Conservation (phyloP, 2,329 filamentous ascomycete species). For the Penicillium sp. region DNA sequence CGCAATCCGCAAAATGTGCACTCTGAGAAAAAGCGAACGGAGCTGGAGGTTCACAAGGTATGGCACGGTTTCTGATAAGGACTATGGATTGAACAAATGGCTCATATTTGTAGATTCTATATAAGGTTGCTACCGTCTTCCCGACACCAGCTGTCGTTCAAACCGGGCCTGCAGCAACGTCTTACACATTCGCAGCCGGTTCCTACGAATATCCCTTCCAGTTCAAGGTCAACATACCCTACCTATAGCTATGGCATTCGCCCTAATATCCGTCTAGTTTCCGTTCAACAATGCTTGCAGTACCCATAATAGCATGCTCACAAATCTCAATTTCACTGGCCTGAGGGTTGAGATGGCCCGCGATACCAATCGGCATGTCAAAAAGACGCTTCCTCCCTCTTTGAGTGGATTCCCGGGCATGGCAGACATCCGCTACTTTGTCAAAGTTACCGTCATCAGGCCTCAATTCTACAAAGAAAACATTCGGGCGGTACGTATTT, state of each 20-base stretch:
- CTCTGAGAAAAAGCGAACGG: slow-evolving; percentile 49
- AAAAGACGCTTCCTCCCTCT: slow-evolving; percentile 83
- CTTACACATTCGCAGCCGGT: slow-evolving; percentile 48
- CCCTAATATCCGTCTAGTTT: slow-evolving; percentile 33
- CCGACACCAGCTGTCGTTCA: slow-evolving; percentile 45
- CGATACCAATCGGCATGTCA: slow-evolving; percentile 65
- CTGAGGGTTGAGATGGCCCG: slow-evolving; percentile 47
- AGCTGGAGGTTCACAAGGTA: slow-evolving; percentile 52
- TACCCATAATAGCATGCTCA: slow-evolving; percentile 45
- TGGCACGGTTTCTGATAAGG: slow-evolving; percentile 5
- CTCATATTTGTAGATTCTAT: slow-evolving; percentile 41
- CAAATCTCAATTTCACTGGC: slow-evolving; percentile 47
- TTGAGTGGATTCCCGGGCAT: slow-evolving; percentile 82
- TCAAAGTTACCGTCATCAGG: slow-evolving; percentile 93
- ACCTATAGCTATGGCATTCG: background rate
- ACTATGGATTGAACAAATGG: background rate
- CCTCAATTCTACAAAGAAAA: slow-evolving; percentile 90
- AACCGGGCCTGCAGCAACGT: slow-evolving; percentile 32
- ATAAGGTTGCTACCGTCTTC: slow-evolving; percentile 50
- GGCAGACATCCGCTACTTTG: slow-evolving; percentile 88
- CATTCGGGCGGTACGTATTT: slow-evolving; percentile 57
- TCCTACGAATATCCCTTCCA: slow-evolving; percentile 51
- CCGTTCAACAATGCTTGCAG: slow-evolving; percentile 53
- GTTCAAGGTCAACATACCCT: slow-evolving; percentile 44
- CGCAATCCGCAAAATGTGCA: slow-evolving; percentile 42